Conservation (phyloP, 495 filamentous ascomycete genomes). For the Xylaria bambusicola region DNA sequence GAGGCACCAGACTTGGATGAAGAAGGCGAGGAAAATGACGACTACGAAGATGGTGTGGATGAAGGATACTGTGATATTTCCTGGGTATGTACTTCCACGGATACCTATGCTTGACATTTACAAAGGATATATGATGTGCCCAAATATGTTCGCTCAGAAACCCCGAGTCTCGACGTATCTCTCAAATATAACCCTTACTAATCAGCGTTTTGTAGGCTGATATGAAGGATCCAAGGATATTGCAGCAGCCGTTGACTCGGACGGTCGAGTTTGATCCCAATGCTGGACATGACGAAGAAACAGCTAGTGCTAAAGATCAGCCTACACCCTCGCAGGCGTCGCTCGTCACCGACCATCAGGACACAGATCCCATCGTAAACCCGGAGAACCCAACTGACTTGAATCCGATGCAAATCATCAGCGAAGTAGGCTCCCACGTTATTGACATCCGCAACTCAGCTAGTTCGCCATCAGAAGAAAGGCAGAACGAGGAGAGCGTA, state of each 20-base stretch:
- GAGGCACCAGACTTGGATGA: slow-evolving; percentile 42
- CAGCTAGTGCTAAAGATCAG: background rate
- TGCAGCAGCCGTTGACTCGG: slow-evolving; percentile 31
- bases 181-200: slow-evolving; percentile 4
- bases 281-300: slow-evolving; percentile 2
- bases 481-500: background rate
- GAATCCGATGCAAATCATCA: background rate
- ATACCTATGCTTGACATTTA: background rate
- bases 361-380: background rate
- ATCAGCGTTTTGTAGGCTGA: slow-evolving; percentile 30
- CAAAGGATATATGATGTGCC: background rate
- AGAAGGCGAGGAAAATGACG: slow-evolving; percentile 37
- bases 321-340: background rate
- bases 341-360: background rate
- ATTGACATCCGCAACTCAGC: background rate
- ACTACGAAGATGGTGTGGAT: slow-evolving; percentile 15
- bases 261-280: slow-evolving; percentile 7
- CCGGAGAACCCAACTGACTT: background rate
- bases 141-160: too few species aligned
- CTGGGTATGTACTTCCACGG: slow-evolving; percentile 2
- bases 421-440: background rate
- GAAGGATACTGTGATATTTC: slow-evolving; percentile 12
- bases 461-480: background rate
- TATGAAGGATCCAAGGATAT: slow-evolving; percentile 47
- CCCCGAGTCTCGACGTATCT: too few species aligned